Base-by-base conservation (phyloP, 768 basidiomycete species). In the Mycena polygramma region DNA sequence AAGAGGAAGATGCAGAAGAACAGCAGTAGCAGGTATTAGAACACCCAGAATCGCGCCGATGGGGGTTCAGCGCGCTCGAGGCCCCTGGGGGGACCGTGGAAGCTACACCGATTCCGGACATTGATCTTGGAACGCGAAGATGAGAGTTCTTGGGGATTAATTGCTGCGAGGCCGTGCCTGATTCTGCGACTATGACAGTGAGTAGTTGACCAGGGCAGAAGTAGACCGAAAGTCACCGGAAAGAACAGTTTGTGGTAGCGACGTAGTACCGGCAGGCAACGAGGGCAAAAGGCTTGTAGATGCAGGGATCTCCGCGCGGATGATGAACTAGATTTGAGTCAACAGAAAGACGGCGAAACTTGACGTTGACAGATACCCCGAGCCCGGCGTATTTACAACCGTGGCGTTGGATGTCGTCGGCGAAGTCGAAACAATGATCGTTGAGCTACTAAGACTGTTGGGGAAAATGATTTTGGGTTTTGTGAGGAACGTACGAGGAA, bases 1-100 rank as follows among this genome's bases (percentile, higher is more conserved):
- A 61, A 48, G 19, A 68, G 60, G 54, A 68, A 57, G 48, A 62
- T 4, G 24, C 45, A 49, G 54, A 68, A 48, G 20, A 68, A 68
- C 2, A 24, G 6, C 53, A 68, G 20, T 26, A 68, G 24, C 60
- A 14, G 67, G 67, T 17, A 68, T 41, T n/a, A 57, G 45, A 10
- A 43, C n/a, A 8, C 67, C 67, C 9, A 68, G 53, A 39, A 62
- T 62, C 24, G 51, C 20, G 7, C 60, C 67, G 43, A 43, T n/a
- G 2, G 53, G 46, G 10, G 37, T 24, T 61, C 35, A 41, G 4
- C 30, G 65, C 36, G 46, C 53, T 35, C 66, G 55, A 22, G 1
- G 52, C 52, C 41, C 48, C 22, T 26, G 66, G 59, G 11, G 52
- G 7, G 11, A 17, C 13, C 1, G 59, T 55, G 9, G 58, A 67